Evolutionary conservation across 495 filamentous ascomycete species (phyloP), one percentile per base, ranked within the genome.

Genomic region (Acidomyces sp.): DNA sequence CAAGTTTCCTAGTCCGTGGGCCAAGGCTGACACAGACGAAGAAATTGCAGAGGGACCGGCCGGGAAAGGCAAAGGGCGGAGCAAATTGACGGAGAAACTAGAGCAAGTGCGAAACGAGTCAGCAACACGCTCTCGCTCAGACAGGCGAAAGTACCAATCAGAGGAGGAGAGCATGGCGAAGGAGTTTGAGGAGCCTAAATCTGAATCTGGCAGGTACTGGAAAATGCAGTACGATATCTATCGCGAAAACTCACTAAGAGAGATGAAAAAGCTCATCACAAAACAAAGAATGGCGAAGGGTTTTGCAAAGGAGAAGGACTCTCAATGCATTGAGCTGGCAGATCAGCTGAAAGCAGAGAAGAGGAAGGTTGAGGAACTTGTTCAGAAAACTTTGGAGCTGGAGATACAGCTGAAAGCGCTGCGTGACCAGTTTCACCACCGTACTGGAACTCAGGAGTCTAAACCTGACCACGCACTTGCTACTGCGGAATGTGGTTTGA

Each of bases 181-280:
- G 26, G 87, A 95, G 56, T 62, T 93, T 37, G 74, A 78, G 36
- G 74, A 82, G 31, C 86, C 90, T 3, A 74, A 76, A 28, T 92
- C 85, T 2, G 72, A 78, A 48, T 93, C 85, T 2, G 87, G 86
- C 2, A 78, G 78, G 55, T 94, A 88, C 59, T 97, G 90, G 90
- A 96, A 96, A 57, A 70, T 75, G 7, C 77, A 93, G 56, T 93
- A 82, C 52, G 79, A 92, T 42, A 74, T 69, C 41, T 87, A 95
- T 54, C 77, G 88, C 34, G 67, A 70, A 23, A 78, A 80, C 31
- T 88, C 85, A 9, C 72, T 75, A 52, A 74, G 65, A 43, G 68
- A 77, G 30, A 70, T 70, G 45, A 63, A 78, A 55, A 68, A 66
- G 46, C 68, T 86, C 17, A 56, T 78, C 22, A 40, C 40, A 6